A percentile compares a stretch with the other conserved stretches of the same genome.
phyloP scores from a whole-genome alignment of 2,329 filamentous ascomycete species.

The Fusarium camptoceras region DNA sequence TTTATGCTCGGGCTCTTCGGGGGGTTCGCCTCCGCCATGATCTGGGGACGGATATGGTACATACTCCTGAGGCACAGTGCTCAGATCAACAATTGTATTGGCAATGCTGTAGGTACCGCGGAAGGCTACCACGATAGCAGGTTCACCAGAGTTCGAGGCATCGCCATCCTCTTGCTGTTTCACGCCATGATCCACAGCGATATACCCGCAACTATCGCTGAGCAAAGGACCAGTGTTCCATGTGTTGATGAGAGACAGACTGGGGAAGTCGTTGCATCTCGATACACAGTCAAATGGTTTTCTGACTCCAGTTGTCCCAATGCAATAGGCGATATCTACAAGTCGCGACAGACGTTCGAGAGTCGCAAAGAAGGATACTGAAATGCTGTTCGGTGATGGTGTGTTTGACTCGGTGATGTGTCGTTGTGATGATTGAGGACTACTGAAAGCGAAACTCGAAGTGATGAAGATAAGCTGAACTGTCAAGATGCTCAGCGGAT shows the following conservation, averaged over 20 bases:
- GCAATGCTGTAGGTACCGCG: constrained; percentile 94
- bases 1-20: constrained; percentile 58
- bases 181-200: constrained; percentile 80
- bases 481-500: constrained; percentile 18
- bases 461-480: constrained; percentile 37
- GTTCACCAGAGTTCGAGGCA: constrained; percentile 20
- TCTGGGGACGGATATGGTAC: constrained; percentile 80
- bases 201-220: constrained; percentile 92
- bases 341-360: constrained; percentile 90
- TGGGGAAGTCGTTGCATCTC: constrained; percentile 85
- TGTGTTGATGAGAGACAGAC: constrained; percentile 81
- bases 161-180: constrained; percentile 34
- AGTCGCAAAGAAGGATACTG: constrained; percentile 72
- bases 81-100: constrained; percentile 91
- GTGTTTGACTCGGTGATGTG: background rate
- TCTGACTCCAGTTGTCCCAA: constrained; percentile 83
- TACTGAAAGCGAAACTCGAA: constrained; percentile 21
- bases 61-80: constrained; percentile 89
- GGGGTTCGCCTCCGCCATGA: constrained; percentile 52
- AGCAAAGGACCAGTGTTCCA: constrained; percentile 92
- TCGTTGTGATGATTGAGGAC: constrained; percentile 21
- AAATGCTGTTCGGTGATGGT: constrained; percentile 62
- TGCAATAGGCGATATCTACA: constrained; percentile 95
- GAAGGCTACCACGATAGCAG: constrained; percentile 83
- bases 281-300: constrained; percentile 88